phyloP scores from a whole-genome alignment of 2,329 filamentous ascomycete genomes.

The Calonectria pauciramosa region DNA sequence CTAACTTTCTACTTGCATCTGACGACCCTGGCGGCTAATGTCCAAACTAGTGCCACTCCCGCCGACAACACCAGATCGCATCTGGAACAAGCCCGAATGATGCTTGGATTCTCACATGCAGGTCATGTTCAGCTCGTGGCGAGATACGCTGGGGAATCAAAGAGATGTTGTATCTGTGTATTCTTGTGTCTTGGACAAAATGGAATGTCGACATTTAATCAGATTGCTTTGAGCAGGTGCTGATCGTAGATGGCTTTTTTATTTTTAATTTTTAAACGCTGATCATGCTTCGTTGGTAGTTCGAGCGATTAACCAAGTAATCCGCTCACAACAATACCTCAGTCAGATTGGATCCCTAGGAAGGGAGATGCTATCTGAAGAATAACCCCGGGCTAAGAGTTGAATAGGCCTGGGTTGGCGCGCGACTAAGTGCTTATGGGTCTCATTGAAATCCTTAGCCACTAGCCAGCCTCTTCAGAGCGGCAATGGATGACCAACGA shows the following conservation, averaged over 20 bases:
- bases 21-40: not conserved
- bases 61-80: not conserved
- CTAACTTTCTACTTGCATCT: slow-evolving; percentile 4
- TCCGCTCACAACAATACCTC: not conserved
- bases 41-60: not conserved
- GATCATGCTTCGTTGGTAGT: not conserved
- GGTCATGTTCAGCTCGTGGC: not conserved
- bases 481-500: not conserved
- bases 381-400: not conserved
- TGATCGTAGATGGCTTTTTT: not conserved
- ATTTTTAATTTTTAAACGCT: not conserved
- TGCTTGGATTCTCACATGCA: not conserved
- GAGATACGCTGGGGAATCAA: not conserved
- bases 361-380: not conserved
- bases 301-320: not conserved
- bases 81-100: not conserved
- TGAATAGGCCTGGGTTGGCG: not conserved
- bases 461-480: not conserved
- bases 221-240: not conserved
- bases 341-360: too few species aligned
- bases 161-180: not conserved
- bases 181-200: not conserved
- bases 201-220: not conserved
- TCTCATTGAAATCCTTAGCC: not conserved
- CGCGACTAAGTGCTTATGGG: not conserved